Evolutionary conservation across 2,329 filamentous ascomycete species (phyloP).

Genomic region (Fusarium mundagurra): DNA sequence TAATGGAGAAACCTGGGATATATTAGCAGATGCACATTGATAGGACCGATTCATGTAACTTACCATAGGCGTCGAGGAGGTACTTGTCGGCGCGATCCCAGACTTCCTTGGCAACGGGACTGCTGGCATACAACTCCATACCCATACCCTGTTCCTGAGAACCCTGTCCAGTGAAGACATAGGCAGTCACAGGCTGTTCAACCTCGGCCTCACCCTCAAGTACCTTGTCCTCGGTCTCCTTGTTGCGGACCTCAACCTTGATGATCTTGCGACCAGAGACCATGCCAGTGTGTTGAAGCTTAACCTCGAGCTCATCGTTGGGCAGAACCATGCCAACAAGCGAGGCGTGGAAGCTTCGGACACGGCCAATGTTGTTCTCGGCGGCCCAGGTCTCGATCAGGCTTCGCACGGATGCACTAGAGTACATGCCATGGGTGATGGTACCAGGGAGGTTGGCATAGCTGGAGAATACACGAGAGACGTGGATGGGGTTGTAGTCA

Average conservation of each 20-base stretch:
- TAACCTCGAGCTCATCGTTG: conserved; percentile 94
- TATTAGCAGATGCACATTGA: conserved; percentile 15
- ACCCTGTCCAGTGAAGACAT: conserved; percentile 98
- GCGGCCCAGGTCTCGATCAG: conserved; percentile 98
- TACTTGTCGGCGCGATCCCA: conserved; percentile 99
- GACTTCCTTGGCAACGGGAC: conserved; percentile 92
- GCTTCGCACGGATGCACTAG: conserved; percentile 93
- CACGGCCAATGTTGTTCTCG: conserved; percentile 97
- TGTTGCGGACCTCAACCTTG: conserved; percentile 96
- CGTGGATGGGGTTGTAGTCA: conserved; percentile 99
- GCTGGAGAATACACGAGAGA: conserved; percentile 93
- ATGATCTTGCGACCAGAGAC: conserved; percentile 98
- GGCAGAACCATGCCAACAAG: conserved; percentile 99
- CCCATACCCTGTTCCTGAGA: conserved; percentile 99
- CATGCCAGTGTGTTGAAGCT: conserved; percentile 97
- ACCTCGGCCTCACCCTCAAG: conserved; percentile 95
- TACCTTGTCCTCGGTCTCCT: conserved; percentile 96
- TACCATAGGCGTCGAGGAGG: conserved; percentile 98
- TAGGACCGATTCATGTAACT: conserved; percentile 42
- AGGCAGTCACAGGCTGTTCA: conserved; percentile 95
- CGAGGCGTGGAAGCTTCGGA: conserved; percentile 95
- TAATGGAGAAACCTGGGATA: conserved; percentile 84
- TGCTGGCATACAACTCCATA: conserved; percentile 97
- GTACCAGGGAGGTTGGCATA: conserved; percentile 96
- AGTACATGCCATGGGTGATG: conserved; percentile 99